phyloP scores from a whole-genome alignment of 2,329 filamentous ascomycete genomes.

The Xylariaceae sp. region DNA sequence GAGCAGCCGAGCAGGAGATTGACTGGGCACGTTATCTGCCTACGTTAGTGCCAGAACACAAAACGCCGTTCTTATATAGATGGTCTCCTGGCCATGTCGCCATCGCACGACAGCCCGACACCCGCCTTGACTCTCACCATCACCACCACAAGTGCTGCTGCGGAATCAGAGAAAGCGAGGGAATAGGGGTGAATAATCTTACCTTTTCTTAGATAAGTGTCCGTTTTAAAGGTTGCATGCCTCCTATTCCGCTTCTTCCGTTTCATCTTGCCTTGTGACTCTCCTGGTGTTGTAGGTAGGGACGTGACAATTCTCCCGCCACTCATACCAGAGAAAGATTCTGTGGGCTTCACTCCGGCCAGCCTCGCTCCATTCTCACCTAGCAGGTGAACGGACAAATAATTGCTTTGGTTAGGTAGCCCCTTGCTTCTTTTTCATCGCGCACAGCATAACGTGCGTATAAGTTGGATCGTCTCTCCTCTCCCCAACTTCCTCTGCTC shows the following conservation, averaged over 20 bases:
- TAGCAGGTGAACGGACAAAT: slow-evolving; percentile 1
- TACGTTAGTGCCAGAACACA: too few species aligned
- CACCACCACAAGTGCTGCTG: neutral
- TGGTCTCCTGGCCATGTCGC: slow-evolving; percentile 16
- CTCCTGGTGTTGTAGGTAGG: neutral
- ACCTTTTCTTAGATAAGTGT: slow-evolving; percentile 12
- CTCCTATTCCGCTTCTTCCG: neutral
- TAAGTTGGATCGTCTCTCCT: slow-evolving; percentile 8
- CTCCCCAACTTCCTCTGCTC: neutral
- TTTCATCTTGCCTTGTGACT: neutral
- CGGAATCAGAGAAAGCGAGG: neutral
- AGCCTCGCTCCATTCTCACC: slow-evolving; percentile 5
- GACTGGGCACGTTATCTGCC: too few species aligned
- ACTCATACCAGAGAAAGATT: neutral
- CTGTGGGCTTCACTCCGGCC: neutral
- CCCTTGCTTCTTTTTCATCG: slow-evolving; percentile 1
- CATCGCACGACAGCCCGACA: slow-evolving; percentile 26
- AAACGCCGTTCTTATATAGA: neutral
- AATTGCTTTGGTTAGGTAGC: neutral
- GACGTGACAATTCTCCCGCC: slow-evolving; percentile 1
- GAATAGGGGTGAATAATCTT: slow-evolving; percentile 4
- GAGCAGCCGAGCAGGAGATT: too few species aligned
- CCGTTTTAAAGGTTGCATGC: neutral
- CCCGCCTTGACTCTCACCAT: slow-evolving; percentile 13
- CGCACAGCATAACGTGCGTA: neutral